These are phyloP conservation scores for Sporothrix protearum DNA, from an alignment of 2,329 filamentous ascomycete species.

Conservation along the genomic window DNA sequence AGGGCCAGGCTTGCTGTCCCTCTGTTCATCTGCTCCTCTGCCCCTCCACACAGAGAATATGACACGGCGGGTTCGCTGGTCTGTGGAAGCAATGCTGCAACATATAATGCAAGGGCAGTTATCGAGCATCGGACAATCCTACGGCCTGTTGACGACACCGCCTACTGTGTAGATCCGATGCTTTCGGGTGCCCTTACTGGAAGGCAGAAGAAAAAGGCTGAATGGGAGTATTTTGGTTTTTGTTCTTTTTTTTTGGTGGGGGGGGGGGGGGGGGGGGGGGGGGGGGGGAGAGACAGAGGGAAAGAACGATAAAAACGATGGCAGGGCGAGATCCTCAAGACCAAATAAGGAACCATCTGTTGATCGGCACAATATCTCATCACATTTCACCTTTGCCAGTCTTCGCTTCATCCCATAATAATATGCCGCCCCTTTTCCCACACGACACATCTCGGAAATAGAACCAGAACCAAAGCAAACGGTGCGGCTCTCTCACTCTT, in stretches of 20 bases:
- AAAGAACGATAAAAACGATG: no score
- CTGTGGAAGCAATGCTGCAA: background rate
- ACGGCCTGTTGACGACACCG: background rate
- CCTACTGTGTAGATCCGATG: background rate
- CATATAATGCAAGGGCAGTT: conserved; percentile 8
- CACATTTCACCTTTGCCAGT: background rate
- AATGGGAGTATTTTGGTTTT: no score
- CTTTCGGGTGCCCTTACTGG: background rate
- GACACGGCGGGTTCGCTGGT: no score
- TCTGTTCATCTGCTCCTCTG: background rate
- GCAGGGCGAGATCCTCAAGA: background rate
- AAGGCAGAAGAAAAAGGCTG: background rate
- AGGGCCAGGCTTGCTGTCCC: background rate
- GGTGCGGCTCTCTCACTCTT: background rate
- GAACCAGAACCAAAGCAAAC: background rate
- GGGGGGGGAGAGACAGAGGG: no score
- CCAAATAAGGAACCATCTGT: background rate
- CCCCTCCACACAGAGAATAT: background rate
- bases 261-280: no score
- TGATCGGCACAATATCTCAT: background rate
- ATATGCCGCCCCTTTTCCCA: background rate
- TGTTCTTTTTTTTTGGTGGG: no score
- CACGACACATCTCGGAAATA: background rate
- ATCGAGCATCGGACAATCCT: conserved; percentile 3
- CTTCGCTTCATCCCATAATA: background rate